Conservation (phyloP, 768 basidiomycete species). For the Cyathus striatus region DNA sequence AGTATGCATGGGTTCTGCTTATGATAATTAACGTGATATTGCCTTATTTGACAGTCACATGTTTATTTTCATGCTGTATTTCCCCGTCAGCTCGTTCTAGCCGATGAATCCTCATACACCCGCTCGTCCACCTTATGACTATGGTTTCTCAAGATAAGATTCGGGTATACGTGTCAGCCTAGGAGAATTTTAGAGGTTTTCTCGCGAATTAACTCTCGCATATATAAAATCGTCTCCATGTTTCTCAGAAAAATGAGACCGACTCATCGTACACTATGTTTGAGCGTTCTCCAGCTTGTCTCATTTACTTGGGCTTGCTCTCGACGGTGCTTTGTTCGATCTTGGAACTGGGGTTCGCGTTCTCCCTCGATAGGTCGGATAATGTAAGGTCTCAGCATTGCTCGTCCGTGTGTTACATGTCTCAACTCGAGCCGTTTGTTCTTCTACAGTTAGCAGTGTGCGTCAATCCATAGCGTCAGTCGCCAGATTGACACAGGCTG, state of each 20-base stretch:
- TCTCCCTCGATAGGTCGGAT: conserved; percentile 29
- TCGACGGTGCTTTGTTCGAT: conserved; percentile 9
- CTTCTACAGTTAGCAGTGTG: conserved; percentile 29
- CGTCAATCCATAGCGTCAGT: conserved; percentile 12
- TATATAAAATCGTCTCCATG: neutral
- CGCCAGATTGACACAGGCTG: too few relatives aligned
- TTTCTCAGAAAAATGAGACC: neutral
- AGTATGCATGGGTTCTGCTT: too few relatives aligned
- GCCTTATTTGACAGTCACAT: conserved; percentile 1
- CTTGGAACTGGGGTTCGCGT: conserved; percentile 16
- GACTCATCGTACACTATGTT: conserved; percentile 2
- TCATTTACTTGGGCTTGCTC: conserved; percentile 5
- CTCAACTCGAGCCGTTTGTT: neutral
- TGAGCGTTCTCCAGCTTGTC: conserved; percentile 3
- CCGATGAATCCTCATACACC: too few relatives aligned
- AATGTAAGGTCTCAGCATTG: conserved; percentile 21
- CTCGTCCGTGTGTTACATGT: neutral
- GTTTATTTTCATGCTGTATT: conserved; percentile 1
- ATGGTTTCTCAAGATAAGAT: neutral
- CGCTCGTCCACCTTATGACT: neutral
- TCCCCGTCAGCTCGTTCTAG: neutral
- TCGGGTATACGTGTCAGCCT: neutral
- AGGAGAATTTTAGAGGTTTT: neutral
- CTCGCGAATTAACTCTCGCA: neutral
- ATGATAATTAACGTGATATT: neutral